Evolutionary conservation across 306 rosid species (phyloP), one percentile per base, ranked within the genome.

Genomic region (Dryas drummondii): DNA sequence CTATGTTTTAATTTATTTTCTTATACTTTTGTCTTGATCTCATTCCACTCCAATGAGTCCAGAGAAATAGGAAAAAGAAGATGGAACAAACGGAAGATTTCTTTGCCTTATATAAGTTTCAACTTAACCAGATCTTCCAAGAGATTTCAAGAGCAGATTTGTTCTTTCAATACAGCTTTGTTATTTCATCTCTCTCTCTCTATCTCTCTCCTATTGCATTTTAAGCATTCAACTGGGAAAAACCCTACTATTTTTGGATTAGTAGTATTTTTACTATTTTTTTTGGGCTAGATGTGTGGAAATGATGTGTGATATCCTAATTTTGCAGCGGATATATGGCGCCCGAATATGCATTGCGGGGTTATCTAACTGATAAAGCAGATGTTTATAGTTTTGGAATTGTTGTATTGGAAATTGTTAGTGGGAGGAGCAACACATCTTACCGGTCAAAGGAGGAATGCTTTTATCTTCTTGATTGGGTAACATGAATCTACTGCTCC

Each of bases 371-470:
- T 0, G 85, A 91, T 54, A 93, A 91, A 76, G 93, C 86, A 62
- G 98, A 93, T 68, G 96, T 91, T 1, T 91, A 93, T 69, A 93
- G 96, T 70, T 91, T 86, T 37, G 96, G 91, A 19, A 71, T 91
- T n/a, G 83, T 88, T 5, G 78, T 72, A 4, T 73, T 87, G 66
- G 94, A 92, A 73, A 84, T 85, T 27, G 68, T 85, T 5, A 81
- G 84, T 60, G 96, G 94, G 49, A 87, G 82, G 61, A 75, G 84
- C 83, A 91, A 87, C 82, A 81, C 87, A 52, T 84, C 70, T 59
- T 78, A 76, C 55, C 58, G 79, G 75, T 59, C 89, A 46, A 73
- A 67, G 32, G 76, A 47, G 1, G 52, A 48, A 4, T 5, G 47
- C 1, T 27, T 82, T 8, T 27, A 67, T 51, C 62, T 82, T 61